phyloP scores from a whole-genome alignment of 148 eudicot genomes.

The Chenopodium formosanum region DNA sequence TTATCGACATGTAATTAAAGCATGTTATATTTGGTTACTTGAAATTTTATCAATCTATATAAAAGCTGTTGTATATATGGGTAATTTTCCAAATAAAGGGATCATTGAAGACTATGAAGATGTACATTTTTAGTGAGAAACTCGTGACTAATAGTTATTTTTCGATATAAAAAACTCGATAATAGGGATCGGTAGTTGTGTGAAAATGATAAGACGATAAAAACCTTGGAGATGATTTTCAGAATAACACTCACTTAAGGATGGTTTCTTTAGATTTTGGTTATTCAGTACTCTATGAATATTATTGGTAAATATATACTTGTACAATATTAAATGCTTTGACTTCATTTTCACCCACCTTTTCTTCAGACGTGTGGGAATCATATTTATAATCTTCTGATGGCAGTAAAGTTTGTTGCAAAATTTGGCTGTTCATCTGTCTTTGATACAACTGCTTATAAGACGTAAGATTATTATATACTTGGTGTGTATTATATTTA shows the following conservation, averaged over 20 bases:
- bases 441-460: background rate
- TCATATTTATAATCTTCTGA: background rate
- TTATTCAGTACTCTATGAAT: background rate
- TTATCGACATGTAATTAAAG: background rate
- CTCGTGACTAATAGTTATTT: too few relatives aligned
- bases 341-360: background rate
- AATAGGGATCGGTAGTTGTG: too few relatives aligned
- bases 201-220: too few relatives aligned
- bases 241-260: background rate
- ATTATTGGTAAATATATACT: background rate
- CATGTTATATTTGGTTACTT: too few relatives aligned
- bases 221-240: too few relatives aligned
- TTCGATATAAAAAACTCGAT: too few relatives aligned
- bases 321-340: background rate
- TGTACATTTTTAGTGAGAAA: too few relatives aligned
- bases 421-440: background rate
- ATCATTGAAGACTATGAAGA: too few relatives aligned
- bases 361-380: background rate
- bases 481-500: background rate
- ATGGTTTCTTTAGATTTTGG: background rate
- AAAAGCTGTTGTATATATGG: background rate
- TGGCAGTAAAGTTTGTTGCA: background rate
- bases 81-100: too few relatives aligned
- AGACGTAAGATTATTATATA: background rate
- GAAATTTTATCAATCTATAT: too few relatives aligned